A percentile compares a stretch with the other conserved stretches of the same genome.
Evolutionary conservation across 2,329 filamentous ascomycete genomes (phyloP).

Genomic region (Cryphonectria radicalis): DNA sequence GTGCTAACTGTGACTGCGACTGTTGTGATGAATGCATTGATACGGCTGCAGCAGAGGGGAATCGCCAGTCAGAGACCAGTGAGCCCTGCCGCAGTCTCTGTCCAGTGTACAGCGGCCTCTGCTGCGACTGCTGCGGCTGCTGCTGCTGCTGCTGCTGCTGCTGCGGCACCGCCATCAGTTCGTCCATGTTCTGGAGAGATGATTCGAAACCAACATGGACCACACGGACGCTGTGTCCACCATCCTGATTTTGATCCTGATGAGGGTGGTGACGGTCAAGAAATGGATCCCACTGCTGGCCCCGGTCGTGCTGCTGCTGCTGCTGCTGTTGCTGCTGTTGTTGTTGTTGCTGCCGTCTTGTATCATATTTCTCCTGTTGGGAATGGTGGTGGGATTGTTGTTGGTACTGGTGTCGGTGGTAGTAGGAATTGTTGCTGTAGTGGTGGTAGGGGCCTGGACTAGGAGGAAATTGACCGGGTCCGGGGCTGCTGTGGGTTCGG

Average conservation of each 20-base stretch:
- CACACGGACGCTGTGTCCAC: constrained; percentile 9
- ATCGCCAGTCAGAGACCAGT: constrained; percentile 24
- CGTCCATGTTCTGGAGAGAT: constrained; percentile 4
- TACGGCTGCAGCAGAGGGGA: constrained; percentile 19
- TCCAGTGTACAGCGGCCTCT: constrained; percentile 8
- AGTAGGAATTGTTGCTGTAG: background rate
- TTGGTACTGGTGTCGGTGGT: background rate
- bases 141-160: background rate
- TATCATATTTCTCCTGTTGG: constrained; percentile 11
- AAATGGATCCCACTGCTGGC: background rate
- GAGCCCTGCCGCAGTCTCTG: constrained; percentile 26
- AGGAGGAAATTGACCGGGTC: background rate
- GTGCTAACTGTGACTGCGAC: background rate
- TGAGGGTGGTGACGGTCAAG: background rate
- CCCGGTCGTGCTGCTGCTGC: background rate
- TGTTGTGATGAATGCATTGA: constrained; percentile 14
- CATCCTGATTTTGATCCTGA: background rate
- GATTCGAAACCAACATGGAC: background rate
- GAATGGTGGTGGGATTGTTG: background rate
- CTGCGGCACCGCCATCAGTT: constrained; percentile 6
- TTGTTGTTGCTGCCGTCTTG: constrained; percentile 5
- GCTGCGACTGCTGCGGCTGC: background rate
- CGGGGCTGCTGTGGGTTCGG: background rate
- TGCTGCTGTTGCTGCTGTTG: constrained; percentile 1
- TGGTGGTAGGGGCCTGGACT: background rate